Evolutionary conservation across 2,329 filamentous ascomycete genomes (phyloP), one percentile per base, ranked within the genome.

Genomic region (Diaporthe ampelina): DNA sequence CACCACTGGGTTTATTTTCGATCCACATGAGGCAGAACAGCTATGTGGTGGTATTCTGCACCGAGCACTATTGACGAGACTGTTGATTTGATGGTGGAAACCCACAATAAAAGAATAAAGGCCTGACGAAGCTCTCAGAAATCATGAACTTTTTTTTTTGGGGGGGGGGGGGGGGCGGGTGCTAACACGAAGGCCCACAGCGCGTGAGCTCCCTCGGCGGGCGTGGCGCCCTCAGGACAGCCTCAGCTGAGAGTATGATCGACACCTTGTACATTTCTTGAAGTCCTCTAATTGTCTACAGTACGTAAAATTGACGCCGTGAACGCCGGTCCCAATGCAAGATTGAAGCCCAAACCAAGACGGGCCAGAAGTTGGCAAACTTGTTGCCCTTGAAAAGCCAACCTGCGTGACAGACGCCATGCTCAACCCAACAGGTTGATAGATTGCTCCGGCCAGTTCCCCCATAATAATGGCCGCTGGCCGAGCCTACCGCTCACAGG

Each of bases 401-500:
- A 58, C 5, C 17, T 50, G 52, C 67, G 37, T 32, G 15, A 35
- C 26, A 37, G 4, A 1, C 48, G 3, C 35, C 32, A 35, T 56
- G 24, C 40, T 77, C 78, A 90, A 13, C 91, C 91, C 56, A 96
- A 88, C 77, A 97, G 82, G 72, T 94, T 95, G 72, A 95, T 91
- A 75, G 94, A 92, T 67, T 94, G 93, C 80, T 97, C 95, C 1
- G 96, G 96, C 94, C 94, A 98, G 73, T 87, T 91, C 11, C 94
- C 95, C 91, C 94, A 93, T 24, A 98, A 87, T 79, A 98, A 86
- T 7, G 96, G 95, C 80, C 92, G 89, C 77, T 93, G 91, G 0
- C 94, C 95, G 75, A 98, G 88, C 74, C 94, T 89, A 3, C 95
- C 95, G 70, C 94, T 94, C 76, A 98, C 91, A 1, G 97, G 97